Conservation (phyloP, 805 yeast genomes). For the Citeromyces nyonsensis region DNA sequence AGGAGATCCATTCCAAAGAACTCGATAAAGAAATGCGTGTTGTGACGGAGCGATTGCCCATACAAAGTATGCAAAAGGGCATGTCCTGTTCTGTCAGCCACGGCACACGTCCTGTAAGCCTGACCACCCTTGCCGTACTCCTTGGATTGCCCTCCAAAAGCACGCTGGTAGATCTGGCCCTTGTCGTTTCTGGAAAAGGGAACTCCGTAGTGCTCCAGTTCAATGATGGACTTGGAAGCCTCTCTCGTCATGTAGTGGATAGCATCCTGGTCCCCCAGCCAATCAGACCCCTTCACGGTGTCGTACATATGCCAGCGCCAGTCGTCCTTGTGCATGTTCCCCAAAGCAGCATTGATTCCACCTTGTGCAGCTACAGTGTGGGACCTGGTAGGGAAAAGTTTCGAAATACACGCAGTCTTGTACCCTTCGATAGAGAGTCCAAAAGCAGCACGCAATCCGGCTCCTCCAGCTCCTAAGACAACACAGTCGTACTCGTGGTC, state of each 20-base stretch:
- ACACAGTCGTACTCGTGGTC: constrained; percentile 98
- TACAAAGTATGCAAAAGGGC: constrained; percentile 90
- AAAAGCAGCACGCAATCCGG: constrained; percentile 96
- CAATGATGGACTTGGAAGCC: constrained; percentile 92
- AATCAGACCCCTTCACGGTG: constrained; percentile 97
- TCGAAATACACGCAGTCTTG: constrained; percentile 95
- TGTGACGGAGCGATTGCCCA: constrained; percentile 92
- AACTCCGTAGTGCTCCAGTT: constrained; percentile 95
- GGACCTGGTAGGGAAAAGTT: constrained; percentile 94
- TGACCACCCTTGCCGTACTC: constrained; percentile 98
- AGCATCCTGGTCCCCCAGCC: constrained; percentile 99
- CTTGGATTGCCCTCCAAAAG: constrained; percentile 94
- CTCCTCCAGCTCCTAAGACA: constrained; percentile 99
- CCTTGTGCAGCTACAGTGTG: constrained; percentile 99
- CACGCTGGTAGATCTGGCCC: constrained; percentile 96
- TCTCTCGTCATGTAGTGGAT: constrained; percentile 98
- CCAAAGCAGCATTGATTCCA: constrained; percentile 97
- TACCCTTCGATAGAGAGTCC: constrained; percentile 95
- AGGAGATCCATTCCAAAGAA: constrained; percentile 89
- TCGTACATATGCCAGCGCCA: constrained; percentile 99
- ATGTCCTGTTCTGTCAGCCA: constrained; percentile 98
- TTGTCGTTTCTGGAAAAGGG: constrained; percentile 95
- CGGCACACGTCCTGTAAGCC: constrained; percentile 98
- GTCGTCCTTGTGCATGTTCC: constrained; percentile 95
- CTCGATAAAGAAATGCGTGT: constrained; percentile 96